Base-by-base conservation (phyloP, 495 filamentous ascomycete species). In the Neurospora terricola region DNA sequence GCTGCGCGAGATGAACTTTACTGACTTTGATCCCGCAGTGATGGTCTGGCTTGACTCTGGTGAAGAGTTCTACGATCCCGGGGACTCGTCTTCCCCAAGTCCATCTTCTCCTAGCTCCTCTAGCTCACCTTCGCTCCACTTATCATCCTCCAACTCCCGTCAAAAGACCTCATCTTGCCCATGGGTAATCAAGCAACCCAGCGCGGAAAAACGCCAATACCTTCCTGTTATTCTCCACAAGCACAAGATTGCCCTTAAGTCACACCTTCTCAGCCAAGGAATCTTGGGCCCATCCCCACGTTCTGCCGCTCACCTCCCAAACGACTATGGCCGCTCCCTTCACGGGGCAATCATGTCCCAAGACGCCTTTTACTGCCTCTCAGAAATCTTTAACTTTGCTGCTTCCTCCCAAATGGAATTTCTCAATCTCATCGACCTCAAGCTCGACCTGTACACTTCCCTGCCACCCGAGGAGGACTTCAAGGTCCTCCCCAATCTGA, bases 281-380 rank as follows among this genome's bases (percentile, higher is more conserved):
- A 42, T 40, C 14, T 71, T 6, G 39, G 10, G 2, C 70, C 18
- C 38, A 71, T 34, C 70, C 9, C 0, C 45, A 10, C 45, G 45
- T 12, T 54, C 45, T 23, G 45, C 45, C 9, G 45, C 45, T 0
- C 45, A 54, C 45, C 45, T 54, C 9, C 45, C 45, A 1, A n/a
- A 68, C 2, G 72, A 80, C 39, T 79, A 75, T 42, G 79, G 75
- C 11, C 54, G 40, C 38, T 34, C 38, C 62, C 45, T 82, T 14
- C 73, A 78, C 42, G 11, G 21, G 18, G 9, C n/a, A 10, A 45
- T 73, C 4, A 66, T 74, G n/a, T 69, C 45, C 10, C 16, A 42
- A 40, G 77, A 81, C 39, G 39, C 77, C 16, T 79, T 81, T 38
- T 82, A 81, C 62, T 54, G 73, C 43, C 43, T 81, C 8, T 70